Percentiles rank a stretch among this genome's conserved stretches.
phyloP scores from a whole-genome alignment of 2,329 filamentous ascomycete genomes.

The Passalora sequoiae region DNA sequence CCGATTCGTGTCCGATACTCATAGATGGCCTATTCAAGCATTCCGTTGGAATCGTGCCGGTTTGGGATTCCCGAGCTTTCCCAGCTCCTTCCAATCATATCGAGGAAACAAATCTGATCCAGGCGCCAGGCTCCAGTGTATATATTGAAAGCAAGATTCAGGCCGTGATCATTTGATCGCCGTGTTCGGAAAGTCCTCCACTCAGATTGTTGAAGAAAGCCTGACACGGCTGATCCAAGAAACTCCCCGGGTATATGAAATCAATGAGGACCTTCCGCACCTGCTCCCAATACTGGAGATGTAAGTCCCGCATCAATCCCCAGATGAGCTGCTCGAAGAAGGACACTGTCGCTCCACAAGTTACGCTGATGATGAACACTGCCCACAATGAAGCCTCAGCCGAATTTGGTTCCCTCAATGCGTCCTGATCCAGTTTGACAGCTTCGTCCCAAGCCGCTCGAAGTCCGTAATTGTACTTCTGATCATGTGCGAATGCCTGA shows the following conservation, averaged over 20 bases:
- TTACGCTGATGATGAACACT: slow-evolving; percentile 33
- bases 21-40: no score
- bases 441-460: slow-evolving; percentile 32
- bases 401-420: slow-evolving; percentile 28
- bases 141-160: no score
- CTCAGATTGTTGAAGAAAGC: slow-evolving; percentile 27
- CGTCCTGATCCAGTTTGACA: slow-evolving; percentile 25
- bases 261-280: slow-evolving; percentile 31
- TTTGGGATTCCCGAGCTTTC: no score
- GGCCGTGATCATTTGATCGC: background rate
- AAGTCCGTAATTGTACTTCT: slow-evolving; percentile 29
- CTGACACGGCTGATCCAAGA: slow-evolving; percentile 31
- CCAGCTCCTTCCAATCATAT: no score
- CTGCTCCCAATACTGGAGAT: slow-evolving; percentile 30
- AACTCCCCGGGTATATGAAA: slow-evolving; percentile 34
- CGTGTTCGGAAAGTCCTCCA: slow-evolving; percentile 1
- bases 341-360: slow-evolving; percentile 26
- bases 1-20: no score
- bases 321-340: slow-evolving; percentile 24
- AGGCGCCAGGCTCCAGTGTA: no score
- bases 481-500: slow-evolving; percentile 25
- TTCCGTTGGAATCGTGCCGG: no score
- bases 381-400: slow-evolving; percentile 33
- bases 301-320: slow-evolving; percentile 26
- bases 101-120: no score